Conservation (phyloP, 345 rosid genomes). For the Mercurialis annua region DNA sequence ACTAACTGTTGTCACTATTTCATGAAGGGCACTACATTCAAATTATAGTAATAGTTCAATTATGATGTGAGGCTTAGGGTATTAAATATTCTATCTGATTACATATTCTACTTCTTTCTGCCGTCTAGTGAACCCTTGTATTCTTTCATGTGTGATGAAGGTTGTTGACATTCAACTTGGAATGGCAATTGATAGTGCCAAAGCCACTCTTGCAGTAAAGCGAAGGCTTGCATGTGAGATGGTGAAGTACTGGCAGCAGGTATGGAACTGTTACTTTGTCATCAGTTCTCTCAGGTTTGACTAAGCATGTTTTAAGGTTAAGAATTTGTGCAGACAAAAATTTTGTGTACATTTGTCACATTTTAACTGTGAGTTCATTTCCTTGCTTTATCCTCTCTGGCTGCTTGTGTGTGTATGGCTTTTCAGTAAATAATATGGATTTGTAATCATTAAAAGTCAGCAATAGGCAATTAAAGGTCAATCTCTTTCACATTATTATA, state of each 20-base stretch:
- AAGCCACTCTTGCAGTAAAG: constrained; percentile 99
- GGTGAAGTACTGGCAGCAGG: constrained; percentile 99
- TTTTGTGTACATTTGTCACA: background rate
- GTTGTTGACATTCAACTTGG: constrained; percentile 97
- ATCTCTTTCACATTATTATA: too few species aligned
- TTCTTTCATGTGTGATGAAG: constrained; percentile 39
- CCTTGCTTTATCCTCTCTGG: constrained; percentile 4
- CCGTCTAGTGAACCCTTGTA: background rate
- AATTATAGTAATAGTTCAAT: too few species aligned
- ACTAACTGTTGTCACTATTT: too few species aligned
- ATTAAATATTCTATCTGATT: constrained; percentile 6
- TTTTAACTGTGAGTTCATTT: background rate
- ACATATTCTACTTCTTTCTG: background rate
- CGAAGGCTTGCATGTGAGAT: constrained; percentile 99
- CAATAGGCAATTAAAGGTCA: too few species aligned
- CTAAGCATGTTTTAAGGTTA: constrained; percentile 8
- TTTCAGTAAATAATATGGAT: background rate
- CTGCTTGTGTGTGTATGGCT: background rate
- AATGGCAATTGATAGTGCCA: constrained; percentile 95
- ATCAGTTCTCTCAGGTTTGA: background rate
- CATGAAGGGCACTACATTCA: too few species aligned
- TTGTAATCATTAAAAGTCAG: too few species aligned
- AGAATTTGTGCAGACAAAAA: background rate
- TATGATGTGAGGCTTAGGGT: background rate
- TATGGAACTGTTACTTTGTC: constrained; percentile 23